A percentile compares a stretch with the other conserved stretches of the same genome.
Evolutionary conservation across 208 protist species (phyloP).

Genomic region (Sergeia podlipaevii): DNA sequence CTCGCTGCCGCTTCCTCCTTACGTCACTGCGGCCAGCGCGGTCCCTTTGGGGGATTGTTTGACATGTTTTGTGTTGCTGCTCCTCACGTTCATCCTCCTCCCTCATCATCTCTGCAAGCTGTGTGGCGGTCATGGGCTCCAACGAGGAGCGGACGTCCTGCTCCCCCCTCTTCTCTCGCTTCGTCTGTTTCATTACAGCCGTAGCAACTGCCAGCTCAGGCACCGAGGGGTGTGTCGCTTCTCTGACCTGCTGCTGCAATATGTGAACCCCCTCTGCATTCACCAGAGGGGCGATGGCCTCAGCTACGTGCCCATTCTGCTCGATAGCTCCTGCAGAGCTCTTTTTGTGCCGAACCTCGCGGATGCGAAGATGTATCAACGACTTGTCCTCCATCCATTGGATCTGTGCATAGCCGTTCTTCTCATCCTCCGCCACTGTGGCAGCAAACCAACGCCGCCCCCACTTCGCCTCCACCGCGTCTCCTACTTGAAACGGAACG

Average conservation of each 20-base stretch:
- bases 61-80: background rate
- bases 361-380: conserved; percentile 37
- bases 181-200: background rate
- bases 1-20: background rate
- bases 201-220: background rate
- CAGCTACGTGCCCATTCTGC: too few species aligned
- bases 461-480: conserved; percentile 48
- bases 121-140: conserved; percentile 12
- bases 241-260: background rate
- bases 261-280: background rate
- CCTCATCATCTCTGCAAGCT: conserved; percentile 12
- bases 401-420: conserved; percentile 63
- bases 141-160: background rate
- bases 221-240: background rate
- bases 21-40: background rate
- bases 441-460: conserved; percentile 55
- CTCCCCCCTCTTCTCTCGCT: too few species aligned
- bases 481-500: conserved; percentile 21
- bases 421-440: conserved; percentile 28
- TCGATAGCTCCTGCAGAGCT: background rate
- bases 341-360: conserved; percentile 40
- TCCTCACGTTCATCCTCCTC: background rate
- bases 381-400: conserved; percentile 50
- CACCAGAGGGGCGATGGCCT: background rate
- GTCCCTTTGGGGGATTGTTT: background rate